phyloP scores from a whole-genome alignment of 768 basidiomycete genomes.

The Termitomyces sp. region DNA sequence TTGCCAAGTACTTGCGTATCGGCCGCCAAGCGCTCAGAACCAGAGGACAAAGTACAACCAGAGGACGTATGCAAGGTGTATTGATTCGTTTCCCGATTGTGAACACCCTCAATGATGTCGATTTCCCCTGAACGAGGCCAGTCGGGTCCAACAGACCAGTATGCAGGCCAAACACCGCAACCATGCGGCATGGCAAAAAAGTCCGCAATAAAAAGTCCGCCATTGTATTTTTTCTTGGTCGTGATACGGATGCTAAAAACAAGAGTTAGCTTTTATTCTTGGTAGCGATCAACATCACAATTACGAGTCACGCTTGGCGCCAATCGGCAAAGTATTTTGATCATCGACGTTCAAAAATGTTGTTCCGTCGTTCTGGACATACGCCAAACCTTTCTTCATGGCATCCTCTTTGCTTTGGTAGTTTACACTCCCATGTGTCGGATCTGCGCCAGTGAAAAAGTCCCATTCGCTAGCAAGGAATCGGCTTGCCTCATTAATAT shows the following conservation, averaged over 20 bases:
- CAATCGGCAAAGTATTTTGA: constrained; percentile 38
- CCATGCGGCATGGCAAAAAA: constrained; percentile 68
- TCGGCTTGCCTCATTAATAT: background rate
- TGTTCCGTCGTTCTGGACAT: constrained; percentile 52
- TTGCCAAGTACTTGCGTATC: constrained; percentile 18
- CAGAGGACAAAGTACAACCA: constrained; percentile 31
- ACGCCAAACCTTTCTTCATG: constrained; percentile 48
- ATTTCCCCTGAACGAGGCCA: constrained; percentile 61
- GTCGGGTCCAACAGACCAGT: constrained; percentile 42
- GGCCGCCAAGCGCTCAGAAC: constrained; percentile 13
- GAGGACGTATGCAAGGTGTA: constrained; percentile 59
- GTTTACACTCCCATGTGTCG: constrained; percentile 66
- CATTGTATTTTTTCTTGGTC: constrained; percentile 53
- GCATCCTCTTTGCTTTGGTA: constrained; percentile 49
- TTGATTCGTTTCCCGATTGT: constrained; percentile 52
- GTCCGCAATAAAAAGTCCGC: constrained; percentile 76
- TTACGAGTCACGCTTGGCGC: constrained; percentile 55
- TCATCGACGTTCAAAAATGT: constrained; percentile 63
- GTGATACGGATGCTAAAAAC: constrained; percentile 59
- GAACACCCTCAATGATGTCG: constrained; percentile 73
- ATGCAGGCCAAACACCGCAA: constrained; percentile 60
- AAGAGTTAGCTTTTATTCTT: background rate
- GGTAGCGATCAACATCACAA: constrained; percentile 10
- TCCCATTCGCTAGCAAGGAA: constrained; percentile 48
- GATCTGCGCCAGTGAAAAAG: constrained; percentile 60